Conservation (phyloP, 768 basidiomycete species). For the Solioccasus polychromus region DNA sequence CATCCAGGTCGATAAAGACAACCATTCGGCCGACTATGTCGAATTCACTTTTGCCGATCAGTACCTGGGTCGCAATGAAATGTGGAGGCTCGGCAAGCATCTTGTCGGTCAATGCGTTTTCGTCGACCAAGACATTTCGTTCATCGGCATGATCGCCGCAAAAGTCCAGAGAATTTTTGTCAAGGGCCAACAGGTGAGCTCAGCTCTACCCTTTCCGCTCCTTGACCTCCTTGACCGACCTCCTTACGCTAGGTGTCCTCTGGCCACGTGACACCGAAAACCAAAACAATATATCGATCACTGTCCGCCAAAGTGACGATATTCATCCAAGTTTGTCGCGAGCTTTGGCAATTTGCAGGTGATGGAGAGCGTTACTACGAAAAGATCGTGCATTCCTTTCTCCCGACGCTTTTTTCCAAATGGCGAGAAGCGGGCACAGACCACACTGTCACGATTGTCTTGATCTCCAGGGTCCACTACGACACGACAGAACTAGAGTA, state of each 20-base stretch:
- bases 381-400: constrained; percentile 96
- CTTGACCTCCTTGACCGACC: constrained; percentile 4
- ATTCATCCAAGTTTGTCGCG: constrained; percentile 94
- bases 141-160: constrained; percentile 79
- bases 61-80: constrained; percentile 92
- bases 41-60: constrained; percentile 94
- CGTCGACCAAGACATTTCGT: constrained; percentile 78
- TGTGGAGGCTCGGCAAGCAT: constrained; percentile 90
- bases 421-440: constrained; percentile 87
- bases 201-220: not conserved
- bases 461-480: constrained; percentile 91
- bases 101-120: constrained; percentile 81
- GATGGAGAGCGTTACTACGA: constrained; percentile 96
- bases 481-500: constrained; percentile 76
- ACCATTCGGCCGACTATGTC: constrained; percentile 69
- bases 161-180: constrained; percentile 81
- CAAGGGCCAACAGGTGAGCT: constrained; percentile 57
- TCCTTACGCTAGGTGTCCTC: constrained; percentile 62
- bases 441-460: constrained; percentile 90
- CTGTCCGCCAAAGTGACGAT: constrained; percentile 90
- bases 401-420: constrained; percentile 81
- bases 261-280: constrained; percentile 75
- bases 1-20: constrained; percentile 61
- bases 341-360: constrained; percentile 95
- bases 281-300: constrained; percentile 86